phyloP scores from a whole-genome alignment of 768 basidiomycete genomes.

The Thelephora ganbajun region DNA sequence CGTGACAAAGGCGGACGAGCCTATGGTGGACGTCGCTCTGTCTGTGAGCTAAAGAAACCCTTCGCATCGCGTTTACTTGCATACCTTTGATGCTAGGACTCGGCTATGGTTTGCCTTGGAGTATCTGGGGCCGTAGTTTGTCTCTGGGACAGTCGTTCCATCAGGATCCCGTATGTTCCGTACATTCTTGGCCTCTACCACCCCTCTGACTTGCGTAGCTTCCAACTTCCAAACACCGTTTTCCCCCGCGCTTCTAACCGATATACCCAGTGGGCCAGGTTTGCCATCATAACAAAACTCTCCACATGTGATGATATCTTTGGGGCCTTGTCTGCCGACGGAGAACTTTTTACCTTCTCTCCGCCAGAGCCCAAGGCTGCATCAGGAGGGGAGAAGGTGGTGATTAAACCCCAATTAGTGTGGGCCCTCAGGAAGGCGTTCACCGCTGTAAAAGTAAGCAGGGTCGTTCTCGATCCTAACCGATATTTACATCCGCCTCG shows the following conservation, averaged over 20 bases:
- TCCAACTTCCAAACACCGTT: constrained; percentile 67
- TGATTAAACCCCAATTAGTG: constrained; percentile 71
- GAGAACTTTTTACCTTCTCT: constrained; percentile 84
- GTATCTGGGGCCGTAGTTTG: constrained; percentile 73
- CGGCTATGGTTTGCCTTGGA: constrained; percentile 70
- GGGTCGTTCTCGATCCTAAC: neutral
- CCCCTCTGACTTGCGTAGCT: constrained; percentile 26
- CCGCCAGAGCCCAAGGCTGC: constrained; percentile 22
- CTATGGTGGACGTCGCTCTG: constrained; percentile 60
- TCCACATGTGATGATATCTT: constrained; percentile 68
- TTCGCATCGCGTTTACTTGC: neutral
- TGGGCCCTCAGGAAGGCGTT: constrained; percentile 85
- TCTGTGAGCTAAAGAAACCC: constrained; percentile 28
- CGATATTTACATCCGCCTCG: neutral
- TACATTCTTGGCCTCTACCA: neutral
- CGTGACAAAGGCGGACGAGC: constrained; percentile 62
- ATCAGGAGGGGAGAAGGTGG: constrained; percentile 13
- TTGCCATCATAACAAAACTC: constrained; percentile 66
- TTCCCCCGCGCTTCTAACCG: constrained; percentile 66
- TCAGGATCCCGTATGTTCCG: constrained; percentile 54
- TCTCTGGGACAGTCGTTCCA: constrained; percentile 61
- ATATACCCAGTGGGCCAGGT: constrained; percentile 62
- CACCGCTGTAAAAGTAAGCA: constrained; percentile 56
- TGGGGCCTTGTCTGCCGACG: constrained; percentile 69
- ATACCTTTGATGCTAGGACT: constrained; percentile 37